A percentile compares a stretch with the other conserved stretches of the same genome.
Conservation (phyloP, 148 eudicot species). For the Polygonum aviculare region DNA sequence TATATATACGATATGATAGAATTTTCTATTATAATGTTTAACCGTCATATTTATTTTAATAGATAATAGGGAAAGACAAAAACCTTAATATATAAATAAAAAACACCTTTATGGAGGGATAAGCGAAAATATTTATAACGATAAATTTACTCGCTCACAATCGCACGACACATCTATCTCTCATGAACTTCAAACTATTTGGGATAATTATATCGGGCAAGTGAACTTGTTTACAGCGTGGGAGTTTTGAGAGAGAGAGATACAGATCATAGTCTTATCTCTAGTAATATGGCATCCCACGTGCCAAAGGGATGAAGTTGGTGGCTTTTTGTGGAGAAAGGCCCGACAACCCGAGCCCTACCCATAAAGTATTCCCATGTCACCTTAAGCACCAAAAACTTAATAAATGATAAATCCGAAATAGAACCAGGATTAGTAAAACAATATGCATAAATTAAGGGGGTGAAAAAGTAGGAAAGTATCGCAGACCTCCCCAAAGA, state of each 20-base stretch:
- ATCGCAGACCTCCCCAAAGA: background rate
- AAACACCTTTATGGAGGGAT: too few relatives aligned
- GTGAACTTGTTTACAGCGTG: too few relatives aligned
- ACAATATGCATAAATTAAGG: background rate
- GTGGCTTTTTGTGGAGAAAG: constrained; percentile 5
- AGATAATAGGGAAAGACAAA: too few relatives aligned
- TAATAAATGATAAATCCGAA: background rate
- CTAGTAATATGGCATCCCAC: constrained; percentile 4
- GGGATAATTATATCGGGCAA: too few relatives aligned
- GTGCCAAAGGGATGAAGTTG: constrained; percentile 7
- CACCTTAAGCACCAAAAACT: constrained; percentile 1
- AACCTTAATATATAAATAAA: too few relatives aligned
- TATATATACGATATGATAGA: too few relatives aligned
- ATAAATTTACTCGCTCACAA: too few relatives aligned
- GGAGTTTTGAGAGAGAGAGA: background rate
- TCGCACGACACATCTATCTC: too few relatives aligned
- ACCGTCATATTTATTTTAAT: too few relatives aligned
- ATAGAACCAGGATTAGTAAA: background rate
- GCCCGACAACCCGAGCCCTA: background rate
- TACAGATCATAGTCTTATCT: background rate
- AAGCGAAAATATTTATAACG: too few relatives aligned
- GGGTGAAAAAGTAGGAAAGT: background rate
- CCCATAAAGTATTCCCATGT: background rate
- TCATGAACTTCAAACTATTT: too few relatives aligned
- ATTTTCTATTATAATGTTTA: too few relatives aligned